phyloP scores from a whole-genome alignment of 192 early-diverging fungal genomes.

The Coemansia sp. region DNA sequence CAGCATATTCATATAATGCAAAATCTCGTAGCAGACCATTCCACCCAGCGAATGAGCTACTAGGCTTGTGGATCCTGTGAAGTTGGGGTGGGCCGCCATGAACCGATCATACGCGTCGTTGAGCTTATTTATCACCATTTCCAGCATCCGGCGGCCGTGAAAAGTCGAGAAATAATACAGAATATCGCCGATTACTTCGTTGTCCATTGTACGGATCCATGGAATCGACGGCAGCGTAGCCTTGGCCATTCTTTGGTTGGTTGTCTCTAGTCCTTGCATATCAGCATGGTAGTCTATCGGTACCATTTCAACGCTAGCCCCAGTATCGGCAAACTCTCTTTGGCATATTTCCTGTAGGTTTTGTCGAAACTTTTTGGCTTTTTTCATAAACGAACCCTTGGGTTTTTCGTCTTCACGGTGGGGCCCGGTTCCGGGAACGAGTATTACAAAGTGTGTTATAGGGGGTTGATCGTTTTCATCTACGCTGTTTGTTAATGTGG shows the following conservation, averaged over 20 bases:
- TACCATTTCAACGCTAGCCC: constrained; percentile 36
- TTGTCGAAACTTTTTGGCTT: constrained; percentile 29
- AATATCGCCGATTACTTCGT: constrained; percentile 53
- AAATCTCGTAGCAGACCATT: constrained; percentile 68
- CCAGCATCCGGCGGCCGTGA: constrained; percentile 57
- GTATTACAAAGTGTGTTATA: constrained; percentile 42
- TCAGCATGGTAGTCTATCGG: constrained; percentile 45
- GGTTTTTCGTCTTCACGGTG: constrained; percentile 46
- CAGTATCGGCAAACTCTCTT: constrained; percentile 25
- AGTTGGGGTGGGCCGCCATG: constrained; percentile 59
- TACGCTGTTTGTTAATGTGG: background rate
- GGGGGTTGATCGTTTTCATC: background rate
- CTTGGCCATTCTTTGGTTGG: constrained; percentile 44
- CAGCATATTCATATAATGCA: constrained; percentile 37
- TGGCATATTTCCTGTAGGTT: constrained; percentile 23
- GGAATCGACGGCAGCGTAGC: constrained; percentile 55
- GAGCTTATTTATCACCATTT: constrained; percentile 58
- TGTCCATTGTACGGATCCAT: constrained; percentile 53
- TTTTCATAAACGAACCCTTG: constrained; percentile 42
- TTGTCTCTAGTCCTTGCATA: constrained; percentile 30
- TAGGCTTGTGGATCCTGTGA: constrained; percentile 62
- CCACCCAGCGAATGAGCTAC: constrained; percentile 73
- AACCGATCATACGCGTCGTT: constrained; percentile 63
- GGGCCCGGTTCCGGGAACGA: constrained; percentile 55
- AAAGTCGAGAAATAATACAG: constrained; percentile 49